Conservation (phyloP, 768 basidiomycete genomes). For the Kwoniella dendrophila region DNA sequence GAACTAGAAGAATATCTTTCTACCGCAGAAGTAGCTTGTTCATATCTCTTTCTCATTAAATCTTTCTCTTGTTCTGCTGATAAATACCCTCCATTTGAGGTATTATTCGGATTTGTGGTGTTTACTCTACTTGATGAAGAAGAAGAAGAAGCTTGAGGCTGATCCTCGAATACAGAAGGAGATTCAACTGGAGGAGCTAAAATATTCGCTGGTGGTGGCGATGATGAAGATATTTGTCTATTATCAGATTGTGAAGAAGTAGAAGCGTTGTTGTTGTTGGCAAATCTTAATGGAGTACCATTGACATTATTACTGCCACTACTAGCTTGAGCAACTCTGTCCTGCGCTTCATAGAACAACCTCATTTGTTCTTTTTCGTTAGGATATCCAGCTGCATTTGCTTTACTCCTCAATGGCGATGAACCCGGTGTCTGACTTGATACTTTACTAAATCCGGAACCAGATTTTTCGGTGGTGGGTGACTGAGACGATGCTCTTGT, state of each 20-base stretch:
- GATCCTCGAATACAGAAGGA: neutral
- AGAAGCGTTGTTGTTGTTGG: constrained; percentile 13
- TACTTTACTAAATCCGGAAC: neutral
- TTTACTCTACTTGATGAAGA: neutral
- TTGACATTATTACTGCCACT: constrained; percentile 45
- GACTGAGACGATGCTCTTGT: constrained; percentile 1
- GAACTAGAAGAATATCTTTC: neutral
- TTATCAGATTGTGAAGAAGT: too few species aligned
- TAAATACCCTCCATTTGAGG: neutral
- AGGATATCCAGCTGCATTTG: neutral
- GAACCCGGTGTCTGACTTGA: neutral
- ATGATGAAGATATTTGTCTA: neutral
- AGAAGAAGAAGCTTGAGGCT: neutral
- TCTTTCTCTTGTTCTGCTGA: constrained; percentile 50
- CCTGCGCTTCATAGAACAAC: constrained; percentile 10
- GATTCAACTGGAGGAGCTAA: constrained; percentile 1
- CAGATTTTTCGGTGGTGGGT: neutral
- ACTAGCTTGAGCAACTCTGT: constrained; percentile 34
- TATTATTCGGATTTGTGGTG: neutral
- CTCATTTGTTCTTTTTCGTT: constrained; percentile 25
- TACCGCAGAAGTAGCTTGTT: constrained; percentile 36
- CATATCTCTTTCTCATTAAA: constrained; percentile 44
- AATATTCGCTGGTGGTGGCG: neutral
- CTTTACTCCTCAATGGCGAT: constrained; percentile 18
- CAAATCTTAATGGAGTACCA: constrained; percentile 33